Percentiles rank a stretch among this genome's conserved stretches.
Evolutionary conservation across 1,284 basidiomycete genomes (phyloP).

Genomic region (Cryptococcus maquisensis): DNA sequence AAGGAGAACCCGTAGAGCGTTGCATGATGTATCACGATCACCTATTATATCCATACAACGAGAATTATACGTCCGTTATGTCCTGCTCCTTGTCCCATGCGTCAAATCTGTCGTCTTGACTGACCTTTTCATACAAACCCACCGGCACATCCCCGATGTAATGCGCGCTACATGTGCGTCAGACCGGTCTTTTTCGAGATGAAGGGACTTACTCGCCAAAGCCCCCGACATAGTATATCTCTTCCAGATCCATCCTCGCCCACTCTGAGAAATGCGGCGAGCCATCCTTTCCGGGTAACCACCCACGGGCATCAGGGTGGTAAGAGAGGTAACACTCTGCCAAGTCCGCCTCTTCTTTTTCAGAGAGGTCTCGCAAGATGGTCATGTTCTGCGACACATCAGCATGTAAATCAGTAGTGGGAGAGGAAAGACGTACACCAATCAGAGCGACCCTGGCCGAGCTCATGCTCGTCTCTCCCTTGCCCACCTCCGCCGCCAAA

Average conservation of each 20-base stretch:
- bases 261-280: slow-evolving; percentile 40
- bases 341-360: slow-evolving; percentile 21
- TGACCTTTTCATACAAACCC: slow-evolving; percentile 52
- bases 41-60: no score
- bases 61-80: no score
- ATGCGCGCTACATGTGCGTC: slow-evolving; percentile 40
- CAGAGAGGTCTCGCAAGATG: slow-evolving; percentile 23
- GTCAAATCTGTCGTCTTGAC: neutral
- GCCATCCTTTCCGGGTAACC: slow-evolving; percentile 35
- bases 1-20: neutral
- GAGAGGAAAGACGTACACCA: slow-evolving; percentile 45
- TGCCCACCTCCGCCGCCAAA: slow-evolving; percentile 50
- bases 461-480: slow-evolving; percentile 45
- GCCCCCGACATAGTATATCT: slow-evolving; percentile 63
- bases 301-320: slow-evolving; percentile 45
- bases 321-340: slow-evolving; percentile 32
- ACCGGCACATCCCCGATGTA: slow-evolving; percentile 60
- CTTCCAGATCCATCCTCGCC: slow-evolving; percentile 48
- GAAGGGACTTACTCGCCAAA: slow-evolving; percentile 56
- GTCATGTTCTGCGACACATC: slow-evolving; percentile 35
- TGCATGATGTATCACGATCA: no score
- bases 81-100: no score
- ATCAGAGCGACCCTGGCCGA: slow-evolving; percentile 56
- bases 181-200: neutral
- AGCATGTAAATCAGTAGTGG: neutral